Evolutionary conservation across 805 yeast species (phyloP).

Genomic region (Tetrapisispora taiwanensis): DNA sequence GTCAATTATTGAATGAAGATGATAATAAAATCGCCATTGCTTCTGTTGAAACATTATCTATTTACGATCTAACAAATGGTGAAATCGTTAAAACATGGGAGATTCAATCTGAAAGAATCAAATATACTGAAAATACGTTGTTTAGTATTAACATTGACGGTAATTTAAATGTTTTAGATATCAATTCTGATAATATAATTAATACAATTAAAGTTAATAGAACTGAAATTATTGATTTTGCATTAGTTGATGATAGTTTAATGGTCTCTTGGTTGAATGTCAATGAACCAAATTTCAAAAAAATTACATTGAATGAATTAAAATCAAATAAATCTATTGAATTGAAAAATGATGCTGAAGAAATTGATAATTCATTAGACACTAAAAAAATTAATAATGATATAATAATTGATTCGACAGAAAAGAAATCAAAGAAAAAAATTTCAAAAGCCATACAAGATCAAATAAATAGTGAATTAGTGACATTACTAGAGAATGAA

Average conservation of each 20-base stretch:
- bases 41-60: conserved; percentile 10
- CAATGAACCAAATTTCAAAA: conserved; percentile 32
- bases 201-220: conserved; percentile 22
- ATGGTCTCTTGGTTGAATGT: conserved; percentile 32
- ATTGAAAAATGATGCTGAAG: conserved; percentile 15
- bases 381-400: conserved; percentile 2
- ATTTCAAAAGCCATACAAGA: conserved; percentile 19
- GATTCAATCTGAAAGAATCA: conserved; percentile 14
- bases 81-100: conserved; percentile 16
- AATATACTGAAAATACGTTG: conserved; percentile 12
- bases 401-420: conserved; percentile 1
- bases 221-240: conserved; percentile 22
- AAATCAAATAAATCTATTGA: conserved; percentile 18
- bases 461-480: conserved; percentile 20
- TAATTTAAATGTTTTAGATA: conserved; percentile 19
- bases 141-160: conserved; percentile 17
- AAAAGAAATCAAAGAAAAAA: conserved; percentile 19
- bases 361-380: conserved; percentile 12
- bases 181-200: conserved; percentile 28
- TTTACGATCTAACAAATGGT: conserved; percentile 13
- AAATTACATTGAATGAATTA: conserved; percentile 17
- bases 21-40: conserved; percentile 19
- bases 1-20: conserved; percentile 12
- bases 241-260: conserved; percentile 10
- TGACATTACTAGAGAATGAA: conserved; percentile 19